Percentiles rank a stretch among this genome's conserved stretches.
These are phyloP conservation scores for Erigeron canadensis DNA, from an alignment of 129 eudicot species.

Conservation along the genomic window DNA sequence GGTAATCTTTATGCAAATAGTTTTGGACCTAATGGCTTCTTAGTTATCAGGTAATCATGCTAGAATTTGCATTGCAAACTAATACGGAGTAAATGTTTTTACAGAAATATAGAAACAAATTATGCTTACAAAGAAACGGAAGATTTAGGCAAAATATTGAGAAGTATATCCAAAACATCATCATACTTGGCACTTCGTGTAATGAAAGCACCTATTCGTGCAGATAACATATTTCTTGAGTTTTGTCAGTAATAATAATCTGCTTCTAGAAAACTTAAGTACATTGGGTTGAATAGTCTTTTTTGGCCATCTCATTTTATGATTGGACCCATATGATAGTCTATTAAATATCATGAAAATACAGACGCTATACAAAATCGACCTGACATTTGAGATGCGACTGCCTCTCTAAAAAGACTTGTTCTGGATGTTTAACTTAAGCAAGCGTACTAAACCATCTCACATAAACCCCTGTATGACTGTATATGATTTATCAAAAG, in stretches of 20 bases:
- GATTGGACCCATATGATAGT: background rate
- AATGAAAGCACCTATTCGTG: background rate
- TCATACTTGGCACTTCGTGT: background rate
- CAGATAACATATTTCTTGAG: background rate
- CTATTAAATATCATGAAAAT: background rate
- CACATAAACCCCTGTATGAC: no score
- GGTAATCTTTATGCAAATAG: slow-evolving; percentile 43
- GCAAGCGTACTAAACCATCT: no score
- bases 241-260: background rate
- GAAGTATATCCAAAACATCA: background rate
- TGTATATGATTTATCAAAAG: no score
- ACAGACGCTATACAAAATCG: background rate
- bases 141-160: background rate
- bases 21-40: background rate
- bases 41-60: background rate
- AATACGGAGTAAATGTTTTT: background rate
- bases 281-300: background rate
- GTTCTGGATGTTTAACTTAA: background rate
- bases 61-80: background rate
- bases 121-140: background rate
- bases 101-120: background rate
- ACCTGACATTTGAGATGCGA: background rate
- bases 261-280: background rate
- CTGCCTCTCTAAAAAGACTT: background rate
- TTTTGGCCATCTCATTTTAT: background rate